Base-by-base conservation (phyloP, 2,329 filamentous ascomycete species). In the Cladophialophora bantiana region DNA sequence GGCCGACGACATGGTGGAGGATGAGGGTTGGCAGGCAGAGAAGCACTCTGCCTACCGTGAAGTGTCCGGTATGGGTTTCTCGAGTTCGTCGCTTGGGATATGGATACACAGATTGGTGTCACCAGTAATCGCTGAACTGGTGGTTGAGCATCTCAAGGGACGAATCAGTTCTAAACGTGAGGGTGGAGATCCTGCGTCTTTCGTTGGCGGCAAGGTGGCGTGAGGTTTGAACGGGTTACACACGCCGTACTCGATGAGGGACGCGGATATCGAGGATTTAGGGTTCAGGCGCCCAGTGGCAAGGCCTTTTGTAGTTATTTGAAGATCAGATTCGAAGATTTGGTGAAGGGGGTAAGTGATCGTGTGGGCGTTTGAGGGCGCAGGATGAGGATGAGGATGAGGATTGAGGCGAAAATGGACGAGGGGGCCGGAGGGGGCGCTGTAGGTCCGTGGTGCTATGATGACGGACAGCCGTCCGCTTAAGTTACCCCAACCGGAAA, bases 1-100 rank as follows among this genome's bases (percentile, higher is more conserved):
- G 32, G 74, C 67, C 58, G 77, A 77, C 48, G 77, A 71, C 77
- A 78, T 79, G 65, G 55, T 73, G 69, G 61, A 52, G 40, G 48
- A n/a, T 48, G 42, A n/a, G 62, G 2, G 18, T 38, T 35, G 40
- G 38, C 32, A 59, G 32, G 45, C 56, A 54, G 57, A 42, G 20
- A 32, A 59, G 42, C 34, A 15, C 45, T 31, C 59, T 15, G 48
- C 32, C 4, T 15, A 50, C 45, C 45, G 45, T 50, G 45, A 50
- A 50, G 45, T 18, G 18, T 50, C 18, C 12, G 45, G 18, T 26
- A 31, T 50, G 7, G 26, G 10, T 31, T 18, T 26, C 18, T 26
- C 20, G 18, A 50, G 12, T 10, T 18, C 53, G 18, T 38, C 20
- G 13, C 18, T 40, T 42, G 26, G 60, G 13, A 36, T 50, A 50